Evolutionary conservation across 768 basidiomycete genomes (phyloP), one percentile per base, ranked within the genome.

Genomic region (Boletellus emodensis): DNA sequence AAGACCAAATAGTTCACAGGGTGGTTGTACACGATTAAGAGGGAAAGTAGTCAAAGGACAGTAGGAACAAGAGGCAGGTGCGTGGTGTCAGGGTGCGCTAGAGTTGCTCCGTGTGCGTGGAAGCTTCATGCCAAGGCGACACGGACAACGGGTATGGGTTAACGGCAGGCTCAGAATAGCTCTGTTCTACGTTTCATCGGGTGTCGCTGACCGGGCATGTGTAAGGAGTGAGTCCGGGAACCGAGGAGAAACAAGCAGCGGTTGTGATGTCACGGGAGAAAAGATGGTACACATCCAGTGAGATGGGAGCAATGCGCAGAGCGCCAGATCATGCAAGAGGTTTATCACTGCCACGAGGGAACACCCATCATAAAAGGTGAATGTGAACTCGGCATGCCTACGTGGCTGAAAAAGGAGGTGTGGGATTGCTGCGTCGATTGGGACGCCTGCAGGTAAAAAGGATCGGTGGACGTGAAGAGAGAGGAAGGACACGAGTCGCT

Each of bases 401-500:
- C 62, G 37, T 75, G 73, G 22, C 61, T 56, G 53, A 75, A 73
- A 46, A 75, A 66, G 11, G 68, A 34, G 11, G 61, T 18, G 34
- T 65, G 61, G 0, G 70, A 44, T 35, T 67, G 61, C 48, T 72
- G 71, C 11, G 65, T 54, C 6, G 70, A 51, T 53, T 76, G 76
- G n/a, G 65, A 58, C 20, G 70, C 70, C 18, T 77, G 74, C 51
- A 76, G 56, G 56, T 74, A 78, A 61, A 78, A 78, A n/a, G 76
- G 77, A 54, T 78, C 77, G 11, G 76, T 73, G 44, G 74, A 71
- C 1, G 74, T 63, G 59, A 77, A 77, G 30, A 64, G 55, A 33
- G 73, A 72, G 46, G 68, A 33, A 22, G 55, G 1, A 46, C 41
- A 57, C 1, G 61, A 22, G 22, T 67, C 67, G 33, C 59, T 45